Conservation (phyloP, 1,284 basidiomycete species). For the Sporisorium reilianum region DNA sequence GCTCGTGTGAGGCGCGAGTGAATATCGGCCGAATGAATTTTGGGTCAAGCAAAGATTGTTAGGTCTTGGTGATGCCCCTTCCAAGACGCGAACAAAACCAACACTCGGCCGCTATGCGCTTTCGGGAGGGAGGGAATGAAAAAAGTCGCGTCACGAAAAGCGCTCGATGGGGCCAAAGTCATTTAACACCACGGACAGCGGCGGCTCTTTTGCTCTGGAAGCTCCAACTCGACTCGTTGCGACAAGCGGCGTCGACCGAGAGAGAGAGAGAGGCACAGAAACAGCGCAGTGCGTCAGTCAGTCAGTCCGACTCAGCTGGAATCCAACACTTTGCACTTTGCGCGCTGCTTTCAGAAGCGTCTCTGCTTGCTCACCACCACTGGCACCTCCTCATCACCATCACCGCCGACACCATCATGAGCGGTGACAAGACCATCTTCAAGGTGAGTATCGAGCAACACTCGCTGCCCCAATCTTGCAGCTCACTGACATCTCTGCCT, state of each 20-base stretch:
- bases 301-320: neutral
- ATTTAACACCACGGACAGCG: conserved; percentile 40
- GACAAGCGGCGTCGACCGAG: neutral
- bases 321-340: conserved; percentile 5
- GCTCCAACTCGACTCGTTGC: neutral
- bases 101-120: conserved; percentile 30
- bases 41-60: neutral
- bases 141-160: conserved; percentile 45
- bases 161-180: conserved; percentile 6
- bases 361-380: conserved; percentile 3
- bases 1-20: conserved; percentile 1
- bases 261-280: conserved; percentile 4
- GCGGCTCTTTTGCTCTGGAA: neutral
- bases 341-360: neutral
- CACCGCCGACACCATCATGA: conserved; percentile 20
- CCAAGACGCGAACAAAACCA: conserved; percentile 11
- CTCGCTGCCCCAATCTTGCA: neutral
- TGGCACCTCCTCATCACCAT: neutral
- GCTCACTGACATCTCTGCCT: conserved; percentile 4
- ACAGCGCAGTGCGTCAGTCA: neutral
- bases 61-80: neutral
- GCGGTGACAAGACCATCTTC: conserved; percentile 54
- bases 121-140: too few species aligned
- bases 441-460: conserved; percentile 31
- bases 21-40: conserved; percentile 3